These are phyloP conservation scores for Carex parvula DNA, from an alignment of 176 grass and related monocot genomes.

Conservation along the genomic window DNA sequence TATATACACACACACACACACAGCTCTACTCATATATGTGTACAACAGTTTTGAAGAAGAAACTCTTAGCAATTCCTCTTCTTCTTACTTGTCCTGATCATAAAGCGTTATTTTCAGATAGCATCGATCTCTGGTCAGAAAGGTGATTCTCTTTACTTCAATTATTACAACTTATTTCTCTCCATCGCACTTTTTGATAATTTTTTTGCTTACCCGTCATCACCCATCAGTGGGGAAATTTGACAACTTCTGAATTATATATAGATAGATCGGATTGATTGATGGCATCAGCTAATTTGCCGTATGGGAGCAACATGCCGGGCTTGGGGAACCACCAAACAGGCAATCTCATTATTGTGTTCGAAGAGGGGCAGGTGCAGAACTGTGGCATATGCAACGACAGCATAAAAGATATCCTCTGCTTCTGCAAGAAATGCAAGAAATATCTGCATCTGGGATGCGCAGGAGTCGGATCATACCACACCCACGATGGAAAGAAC, in stretches of 20 bases:
- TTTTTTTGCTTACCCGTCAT: too few species aligned
- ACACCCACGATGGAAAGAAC: not conserved
- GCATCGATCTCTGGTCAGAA: too few species aligned
- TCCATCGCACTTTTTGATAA: too few species aligned
- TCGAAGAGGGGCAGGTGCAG: not conserved
- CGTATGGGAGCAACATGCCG: not conserved
- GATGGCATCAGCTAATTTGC: not conserved
- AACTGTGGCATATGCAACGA: not conserved
- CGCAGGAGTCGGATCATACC: not conserved
- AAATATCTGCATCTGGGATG: not conserved
- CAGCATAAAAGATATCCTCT: not conserved
- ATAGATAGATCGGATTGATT: not conserved
- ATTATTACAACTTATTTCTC: too few species aligned
- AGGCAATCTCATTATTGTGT: not conserved
- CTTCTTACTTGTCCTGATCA: too few species aligned
- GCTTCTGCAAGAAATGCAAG: not conserved
- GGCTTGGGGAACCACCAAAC: not conserved
- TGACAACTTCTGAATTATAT: not conserved
- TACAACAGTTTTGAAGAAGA: too few species aligned
- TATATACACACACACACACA: too few species aligned
- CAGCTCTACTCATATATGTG: too few species aligned
- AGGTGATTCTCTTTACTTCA: too few species aligned
- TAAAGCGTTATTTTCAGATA: too few species aligned
- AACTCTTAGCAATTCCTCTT: too few species aligned
- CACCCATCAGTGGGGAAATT: too few species aligned